These are phyloP conservation scores for Singerocomus inundabilis DNA, from an alignment of 1,284 basidiomycete species.

Conservation along the genomic window DNA sequence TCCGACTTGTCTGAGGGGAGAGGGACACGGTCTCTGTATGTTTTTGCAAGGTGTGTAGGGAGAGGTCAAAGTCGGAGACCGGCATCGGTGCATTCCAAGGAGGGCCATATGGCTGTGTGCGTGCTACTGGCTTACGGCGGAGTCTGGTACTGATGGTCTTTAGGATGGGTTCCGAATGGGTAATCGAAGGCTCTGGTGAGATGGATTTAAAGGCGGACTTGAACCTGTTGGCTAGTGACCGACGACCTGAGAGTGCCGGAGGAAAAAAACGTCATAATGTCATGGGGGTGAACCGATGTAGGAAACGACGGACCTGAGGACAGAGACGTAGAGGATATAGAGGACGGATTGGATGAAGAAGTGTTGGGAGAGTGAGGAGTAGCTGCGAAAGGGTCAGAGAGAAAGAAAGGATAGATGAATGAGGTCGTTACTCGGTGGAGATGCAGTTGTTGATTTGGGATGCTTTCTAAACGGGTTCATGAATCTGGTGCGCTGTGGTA, in stretches of 20 bases:
- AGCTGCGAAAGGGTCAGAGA: slow-evolving; percentile 3
- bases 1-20: neutral
- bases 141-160: slow-evolving; percentile 7
- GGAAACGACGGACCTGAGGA: slow-evolving; percentile 1
- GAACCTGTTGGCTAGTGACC: slow-evolving; percentile 16
- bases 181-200: slow-evolving; percentile 7
- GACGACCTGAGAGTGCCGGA: slow-evolving; percentile 3
- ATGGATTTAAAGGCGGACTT: slow-evolving; percentile 26
- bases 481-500: slow-evolving; percentile 12
- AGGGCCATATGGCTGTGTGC: slow-evolving; percentile 44
- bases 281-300: neutral
- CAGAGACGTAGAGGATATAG: neutral
- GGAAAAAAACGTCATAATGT: neutral
- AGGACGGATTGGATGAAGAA: neutral
- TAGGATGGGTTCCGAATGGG: slow-evolving; percentile 4
- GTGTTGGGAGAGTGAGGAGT: neutral
- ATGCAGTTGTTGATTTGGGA: slow-evolving; percentile 17
- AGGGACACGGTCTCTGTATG: neutral
- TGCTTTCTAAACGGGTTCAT: slow-evolving; percentile 22
- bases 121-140: slow-evolving; percentile 23
- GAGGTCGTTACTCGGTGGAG: slow-evolving; percentile 15
- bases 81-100: slow-evolving; percentile 42
- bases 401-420: neutral
- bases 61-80: slow-evolving; percentile 4
- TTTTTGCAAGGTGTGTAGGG: slow-evolving; percentile 9